Base-by-base conservation (phyloP, 2,329 filamentous ascomycete genomes). In the Paraconiothyrium brasiliense region DNA sequence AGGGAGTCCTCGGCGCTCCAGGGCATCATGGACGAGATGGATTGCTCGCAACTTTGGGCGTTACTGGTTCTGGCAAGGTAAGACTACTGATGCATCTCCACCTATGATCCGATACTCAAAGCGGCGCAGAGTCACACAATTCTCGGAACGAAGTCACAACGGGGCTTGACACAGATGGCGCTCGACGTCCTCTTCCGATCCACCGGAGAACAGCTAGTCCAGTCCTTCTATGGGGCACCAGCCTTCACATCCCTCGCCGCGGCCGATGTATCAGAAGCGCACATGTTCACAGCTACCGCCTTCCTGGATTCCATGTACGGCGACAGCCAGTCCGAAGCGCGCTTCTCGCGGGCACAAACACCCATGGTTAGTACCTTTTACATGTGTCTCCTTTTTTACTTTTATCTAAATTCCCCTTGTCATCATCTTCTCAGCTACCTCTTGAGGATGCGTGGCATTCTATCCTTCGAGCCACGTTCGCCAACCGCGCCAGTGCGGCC, bases 51-150 rank as follows among this genome's bases (percentile, higher is more conserved):
- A 98, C 95, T 7, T 80, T 99, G 60, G 95, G 95, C 16, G 93
- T 97, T 47, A 97, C 94, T 8, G 95, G 95, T 13, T 97, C 94
- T 54, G 95, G 95, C 78, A 99, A 99, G 89, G 94, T 97, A 73
- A 49, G 56, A 37, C 13, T 3, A 1, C 6, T 14, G 4, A 11
- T 4, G 11, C 10, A 13, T 9, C 22, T 14, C 39, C 13, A 27
- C 24, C 24, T 4, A 5, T 16, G 1, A 32, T 8, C 14, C 16
- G 4, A 50, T 51, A 22, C 59, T 72, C 41, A 72, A 16, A 34
- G 16, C 9, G 22, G 27, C 43, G 22, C 74, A 97, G 94, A 96
- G 92, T 65, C 94, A 99, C 78, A 99, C 95, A 0, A 97, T 98
- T 62, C 86, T 99, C 16, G 95, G 95, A 58, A 96, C 92, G 13